phyloP scores from a whole-genome alignment of 352 stramenopile genomes.

The Pythium plurisporium region DNA sequence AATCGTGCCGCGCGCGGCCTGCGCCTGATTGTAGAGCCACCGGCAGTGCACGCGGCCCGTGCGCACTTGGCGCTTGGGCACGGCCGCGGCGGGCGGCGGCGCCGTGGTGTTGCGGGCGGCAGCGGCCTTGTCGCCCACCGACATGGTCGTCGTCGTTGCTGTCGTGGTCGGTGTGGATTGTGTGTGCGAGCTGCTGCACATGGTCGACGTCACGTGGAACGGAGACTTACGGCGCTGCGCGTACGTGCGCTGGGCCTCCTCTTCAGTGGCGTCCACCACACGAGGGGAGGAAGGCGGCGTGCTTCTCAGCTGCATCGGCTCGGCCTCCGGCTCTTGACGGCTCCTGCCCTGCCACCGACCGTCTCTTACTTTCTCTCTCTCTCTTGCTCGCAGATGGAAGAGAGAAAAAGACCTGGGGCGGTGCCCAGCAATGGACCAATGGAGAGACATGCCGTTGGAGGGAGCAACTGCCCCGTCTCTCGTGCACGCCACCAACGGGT shows the following conservation, averaged over 20 bases:
- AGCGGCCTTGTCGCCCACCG: conserved; percentile 16
- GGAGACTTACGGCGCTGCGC: not conserved
- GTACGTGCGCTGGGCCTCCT: conserved; percentile 1
- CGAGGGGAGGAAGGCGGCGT: not conserved
- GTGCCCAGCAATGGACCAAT: no score
- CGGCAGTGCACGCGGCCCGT: conserved; percentile 67
- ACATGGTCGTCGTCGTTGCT: conserved; percentile 9
- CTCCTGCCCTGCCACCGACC: no score
- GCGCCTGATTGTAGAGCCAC: conserved; percentile 85
- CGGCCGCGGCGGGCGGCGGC: conserved; percentile 16
- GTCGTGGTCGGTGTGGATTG: not conserved
- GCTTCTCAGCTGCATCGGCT: conserved; percentile 13
- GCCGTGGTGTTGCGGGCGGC: conserved; percentile 8
- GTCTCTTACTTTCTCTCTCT: conserved; percentile 5
- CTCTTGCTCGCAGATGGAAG: not conserved
- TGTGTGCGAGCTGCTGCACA: not conserved
- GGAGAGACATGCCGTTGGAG: conserved; percentile 7
- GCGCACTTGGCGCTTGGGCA: conserved; percentile 52
- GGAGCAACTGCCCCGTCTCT: no score
- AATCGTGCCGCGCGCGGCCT: conserved; percentile 68
- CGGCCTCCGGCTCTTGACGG: conserved; percentile 6
- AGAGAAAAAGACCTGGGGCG: not conserved
- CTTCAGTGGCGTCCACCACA: not conserved
- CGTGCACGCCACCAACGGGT: not conserved
- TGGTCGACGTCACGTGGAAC: not conserved